Evolutionary conservation across 352 stramenopile species (phyloP), one percentile per base, ranked within the genome.

Genomic region (Globisporangium splendens): DNA sequence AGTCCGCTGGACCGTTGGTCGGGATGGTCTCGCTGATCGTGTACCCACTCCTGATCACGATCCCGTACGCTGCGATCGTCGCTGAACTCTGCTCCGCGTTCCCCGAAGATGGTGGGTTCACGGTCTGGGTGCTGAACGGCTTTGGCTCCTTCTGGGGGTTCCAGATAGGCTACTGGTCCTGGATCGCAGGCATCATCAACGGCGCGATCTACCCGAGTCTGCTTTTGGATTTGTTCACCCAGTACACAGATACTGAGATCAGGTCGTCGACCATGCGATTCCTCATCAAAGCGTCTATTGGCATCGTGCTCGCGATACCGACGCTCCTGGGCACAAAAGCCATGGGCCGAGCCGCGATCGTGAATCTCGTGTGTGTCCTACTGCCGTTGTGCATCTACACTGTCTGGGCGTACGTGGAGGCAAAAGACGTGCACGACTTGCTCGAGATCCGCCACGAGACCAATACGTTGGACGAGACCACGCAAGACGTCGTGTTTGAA

Each of bases 141-240:
- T 89, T 87, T n/a, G 83, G 83, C 0, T 64, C 76, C 14, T 93
- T 91, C 50, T 93, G 83, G 86, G 83, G 69, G 10, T 86, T 92
- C 41, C 83, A 90, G 42, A 70, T 90, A 41, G 83, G 79, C 56
- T 95, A 89, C 67, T 95, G 83, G 82, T 88, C 79, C 14, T 95
- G 84, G 75, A 68, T 95, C n/a, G 49, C 72, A 0, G 70, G 79
- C 3, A 50, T 90, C 28, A 75, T 91, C 49, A 79, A 83, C 50
- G 77, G 62, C 10, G 77, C 82, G 1, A 56, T 91, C 49, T 70
- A 85, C 17, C 82, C 82, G 1, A 52, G 50, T 11, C 68, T 64
- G 41, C 22, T 2, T 54, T 86, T 15, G 28, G 72, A 20, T 68
- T 86, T 15, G n/a, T 79, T n/a, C 17, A 74, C 60, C 0, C 51